Conservation (phyloP, 179 eudicot genomes). For the Patellifolia procumbens region DNA sequence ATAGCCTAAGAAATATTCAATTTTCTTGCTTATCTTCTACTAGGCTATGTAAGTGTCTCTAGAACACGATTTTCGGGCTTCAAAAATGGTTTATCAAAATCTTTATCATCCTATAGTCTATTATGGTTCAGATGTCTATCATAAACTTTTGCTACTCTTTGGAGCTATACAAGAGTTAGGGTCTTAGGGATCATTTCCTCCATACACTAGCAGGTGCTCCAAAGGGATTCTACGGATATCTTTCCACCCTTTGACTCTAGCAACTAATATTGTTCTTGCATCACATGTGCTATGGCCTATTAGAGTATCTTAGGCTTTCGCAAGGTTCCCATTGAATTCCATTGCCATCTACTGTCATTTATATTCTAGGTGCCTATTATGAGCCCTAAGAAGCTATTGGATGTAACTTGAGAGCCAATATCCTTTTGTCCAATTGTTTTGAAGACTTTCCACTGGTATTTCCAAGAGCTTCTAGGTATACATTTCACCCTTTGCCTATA, state of each 20-base stretch:
- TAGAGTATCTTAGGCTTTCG: not conserved
- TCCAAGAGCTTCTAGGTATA: not conserved
- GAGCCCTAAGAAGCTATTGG: not conserved
- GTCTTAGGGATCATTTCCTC: too few relatives aligned
- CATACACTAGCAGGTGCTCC: not conserved
- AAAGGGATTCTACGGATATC: not conserved
- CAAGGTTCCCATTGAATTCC: not conserved
- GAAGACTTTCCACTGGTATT: not conserved
- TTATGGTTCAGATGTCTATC: too few relatives aligned
- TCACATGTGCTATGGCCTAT: not conserved
- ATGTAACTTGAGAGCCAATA: not conserved
- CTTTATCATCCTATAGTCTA: too few relatives aligned
- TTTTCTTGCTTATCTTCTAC: too few relatives aligned
- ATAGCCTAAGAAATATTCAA: too few relatives aligned
- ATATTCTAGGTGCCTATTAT: not conserved
- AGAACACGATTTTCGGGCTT: too few relatives aligned
- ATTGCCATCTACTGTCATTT: not conserved
- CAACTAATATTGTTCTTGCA: too few relatives aligned
- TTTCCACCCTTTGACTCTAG: not conserved
- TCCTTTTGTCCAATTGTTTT: not conserved
- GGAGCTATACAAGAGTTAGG: too few relatives aligned
- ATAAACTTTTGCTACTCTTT: too few relatives aligned
- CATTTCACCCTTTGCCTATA: not conserved
- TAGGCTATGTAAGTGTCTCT: too few relatives aligned
- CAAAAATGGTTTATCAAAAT: too few relatives aligned